Base-by-base conservation (phyloP, 2,329 filamentous ascomycete genomes). In the Xylaria sp. region DNA sequence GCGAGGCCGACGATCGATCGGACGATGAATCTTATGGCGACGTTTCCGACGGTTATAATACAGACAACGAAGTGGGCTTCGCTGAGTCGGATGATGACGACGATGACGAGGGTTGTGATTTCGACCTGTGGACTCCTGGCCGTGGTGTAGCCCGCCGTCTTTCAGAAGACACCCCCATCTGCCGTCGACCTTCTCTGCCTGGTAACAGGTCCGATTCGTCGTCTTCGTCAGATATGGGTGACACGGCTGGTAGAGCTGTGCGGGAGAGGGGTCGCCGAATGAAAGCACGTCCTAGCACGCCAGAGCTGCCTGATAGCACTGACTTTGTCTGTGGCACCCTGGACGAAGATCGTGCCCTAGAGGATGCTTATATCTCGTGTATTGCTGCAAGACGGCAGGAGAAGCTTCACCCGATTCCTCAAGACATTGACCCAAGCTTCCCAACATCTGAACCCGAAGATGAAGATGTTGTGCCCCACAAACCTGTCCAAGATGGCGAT, bases 241-340 rank as follows among this genome's bases (percentile, higher is more conserved):
- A 67, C 39, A 46, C 70, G 63, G 42, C 72, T 52, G 45, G 65
- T 56, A 63, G 67, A 53, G 60, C 66, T 54, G 50, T 48, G n/a
- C 69, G 64, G 56, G 69, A 61, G 59, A 72, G 69, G 65, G 59
- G 69, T 44, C 68, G 63, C 48, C 76, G 71, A 13, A 77, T 80
- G 43, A 84, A 81, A 58, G 85, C 87, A 62, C 87, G 87, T 19
- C 81, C 85, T 38, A 81, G 82, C 20, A 90, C 89, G 1, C 90
- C 91, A 2, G 91, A 96, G 68, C 79, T 99, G 9, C 94, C 94
- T 1, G 94, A 99, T 71, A 97, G 92, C 73, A 97, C 94, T 13
- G 94, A 99, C 71, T 99, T 99, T 63, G 94, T 99, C n/a, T 97
- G 94, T 67, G 94, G 94, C 54, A 99, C 94, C 1, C 80, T 99